phyloP scores from a whole-genome alignment of 2,329 filamentous ascomycete genomes.

The Pleoardoris graminearum region DNA sequence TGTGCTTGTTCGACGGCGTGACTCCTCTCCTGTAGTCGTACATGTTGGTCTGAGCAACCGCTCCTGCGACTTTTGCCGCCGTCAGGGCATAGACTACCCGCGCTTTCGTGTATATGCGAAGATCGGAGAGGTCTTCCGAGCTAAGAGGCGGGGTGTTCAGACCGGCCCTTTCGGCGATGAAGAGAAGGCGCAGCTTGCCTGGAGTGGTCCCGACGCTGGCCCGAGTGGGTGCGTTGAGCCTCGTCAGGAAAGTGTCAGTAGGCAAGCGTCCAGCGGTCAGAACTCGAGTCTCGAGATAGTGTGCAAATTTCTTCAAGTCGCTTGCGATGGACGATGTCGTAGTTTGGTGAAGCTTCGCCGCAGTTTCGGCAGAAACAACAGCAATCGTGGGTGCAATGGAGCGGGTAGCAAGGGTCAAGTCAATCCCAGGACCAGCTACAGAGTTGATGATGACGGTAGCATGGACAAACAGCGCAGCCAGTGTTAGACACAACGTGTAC shows the following conservation, averaged over 20 bases:
- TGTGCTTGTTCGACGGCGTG: slow-evolving; percentile 45
- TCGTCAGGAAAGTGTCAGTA: slow-evolving; percentile 63
- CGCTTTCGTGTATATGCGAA: slow-evolving; percentile 79
- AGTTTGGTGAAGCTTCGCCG: slow-evolving; percentile 68
- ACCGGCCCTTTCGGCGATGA: slow-evolving; percentile 73
- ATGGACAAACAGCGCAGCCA: slow-evolving; percentile 83
- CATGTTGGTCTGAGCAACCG: slow-evolving; percentile 82
- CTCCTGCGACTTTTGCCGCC: slow-evolving; percentile 80
- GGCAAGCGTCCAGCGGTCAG: slow-evolving; percentile 78
- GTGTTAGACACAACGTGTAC: slow-evolving; percentile 77
- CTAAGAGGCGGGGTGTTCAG: slow-evolving; percentile 65
- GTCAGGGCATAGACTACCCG: slow-evolving; percentile 85
- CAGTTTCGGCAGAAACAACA: slow-evolving; percentile 73
- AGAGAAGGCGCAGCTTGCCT: slow-evolving; percentile 79
- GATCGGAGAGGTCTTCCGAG: slow-evolving; percentile 72
- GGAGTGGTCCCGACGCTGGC: slow-evolving; percentile 64
- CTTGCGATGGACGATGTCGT: slow-evolving; percentile 64
- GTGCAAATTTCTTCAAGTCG: slow-evolving; percentile 67
- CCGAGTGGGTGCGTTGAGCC: slow-evolving; percentile 62
- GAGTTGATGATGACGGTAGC: slow-evolving; percentile 86
- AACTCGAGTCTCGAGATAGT: slow-evolving; percentile 71
- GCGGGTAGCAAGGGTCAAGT: slow-evolving; percentile 72
- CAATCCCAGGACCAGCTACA: slow-evolving; percentile 72
- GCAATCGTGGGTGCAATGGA: slow-evolving; percentile 81
- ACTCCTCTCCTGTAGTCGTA: slow-evolving; percentile 76